Conservation (phyloP, 2,329 filamentous ascomycete genomes). For the Thelonectria blattea region DNA sequence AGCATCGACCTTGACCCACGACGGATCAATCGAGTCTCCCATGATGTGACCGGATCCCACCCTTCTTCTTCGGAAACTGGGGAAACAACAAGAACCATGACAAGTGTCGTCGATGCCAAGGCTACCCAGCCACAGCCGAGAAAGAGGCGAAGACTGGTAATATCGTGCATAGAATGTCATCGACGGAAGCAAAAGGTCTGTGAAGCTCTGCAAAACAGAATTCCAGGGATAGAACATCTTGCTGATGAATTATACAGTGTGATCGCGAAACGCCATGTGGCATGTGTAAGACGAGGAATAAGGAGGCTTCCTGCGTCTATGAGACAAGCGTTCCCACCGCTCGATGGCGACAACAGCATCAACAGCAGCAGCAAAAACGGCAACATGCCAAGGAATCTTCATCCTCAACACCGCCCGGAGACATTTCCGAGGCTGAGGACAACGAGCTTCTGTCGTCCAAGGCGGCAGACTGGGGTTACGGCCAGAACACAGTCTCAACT, state of each 20-base stretch:
- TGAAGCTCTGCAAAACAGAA: background rate
- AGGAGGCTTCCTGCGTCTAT: constrained; percentile 62
- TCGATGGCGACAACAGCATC: constrained; percentile 39
- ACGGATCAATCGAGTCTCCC: background rate
- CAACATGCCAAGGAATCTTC: constrained; percentile 9
- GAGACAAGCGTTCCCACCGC: constrained; percentile 57
- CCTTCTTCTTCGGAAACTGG: background rate
- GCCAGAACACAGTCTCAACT: constrained; percentile 57
- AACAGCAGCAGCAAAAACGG: constrained; percentile 5
- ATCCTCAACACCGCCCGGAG: background rate
- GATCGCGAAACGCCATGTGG: constrained; percentile 65
- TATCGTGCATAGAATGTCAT: constrained; percentile 70
- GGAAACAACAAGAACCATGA: constrained; percentile 18
- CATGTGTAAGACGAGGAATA: constrained; percentile 64
- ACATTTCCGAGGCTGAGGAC: constrained; percentile 5
- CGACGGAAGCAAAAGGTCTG: constrained; percentile 65
- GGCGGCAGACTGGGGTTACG: constrained; percentile 61
- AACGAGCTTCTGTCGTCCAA: constrained; percentile 47
- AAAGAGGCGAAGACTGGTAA: constrained; percentile 65
- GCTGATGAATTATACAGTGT: constrained; percentile 50
- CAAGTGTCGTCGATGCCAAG: constrained; percentile 11
- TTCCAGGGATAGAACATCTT: background rate
- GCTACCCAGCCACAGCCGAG: constrained; percentile 44
- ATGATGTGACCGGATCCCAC: too few relatives aligned
- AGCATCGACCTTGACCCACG: background rate